Evolutionary conservation across 106 monocot species (phyloP), one percentile per base, ranked within the genome.

Genomic region (Xerophyta viscosa): DNA sequence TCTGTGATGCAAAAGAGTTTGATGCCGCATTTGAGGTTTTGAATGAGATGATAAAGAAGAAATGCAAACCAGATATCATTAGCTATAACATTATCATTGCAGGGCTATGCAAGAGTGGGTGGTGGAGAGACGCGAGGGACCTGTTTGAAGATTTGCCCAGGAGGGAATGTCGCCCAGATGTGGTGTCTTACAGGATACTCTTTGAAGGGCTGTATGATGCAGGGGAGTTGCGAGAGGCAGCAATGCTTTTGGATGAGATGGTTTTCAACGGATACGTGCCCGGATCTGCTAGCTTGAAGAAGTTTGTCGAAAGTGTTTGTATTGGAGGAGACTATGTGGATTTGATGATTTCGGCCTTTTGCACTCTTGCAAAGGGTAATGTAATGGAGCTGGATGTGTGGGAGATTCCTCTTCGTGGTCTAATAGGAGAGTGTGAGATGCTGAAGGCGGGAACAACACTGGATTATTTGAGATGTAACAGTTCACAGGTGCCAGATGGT

Each of bases 101-200:
- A 1, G 70, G 78, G 21, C 49, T 86, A 12, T 78, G 78, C 37
- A 75, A 61, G 53, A 60, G 28, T 21, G 68, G 63, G 50, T 68
- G 58, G 44, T 82, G 68, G 77, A 56, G 59, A 42, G 72, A 91
- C 20, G 91, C 86, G 15, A 55, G 63, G 8, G 78, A 82, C 6
- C 28, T 91, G 56, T 72, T 91, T 37, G 82, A 91, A 4, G 91
- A 91, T 66, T 80, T 91, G 85, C 85, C 81, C 20, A 78, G 77
- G 46, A 64, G 70, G 54, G 77, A 65, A 15, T 91, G 91, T 50
- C 54, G 18, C 33, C 82, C 78, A 0, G 86, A 91, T 29, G 64
- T 86, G 58, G 69, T 86, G 30, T 69, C 75, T 4, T 73, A 86
- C 47, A 54, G 74, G 27, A 67, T 43, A 4, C 56, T 86, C 1